Percentiles rank a stretch among this genome's conserved stretches.
Evolutionary conservation across 2,329 filamentous ascomycete genomes (phyloP).

Genomic region (Diaporthe sp.): DNA sequence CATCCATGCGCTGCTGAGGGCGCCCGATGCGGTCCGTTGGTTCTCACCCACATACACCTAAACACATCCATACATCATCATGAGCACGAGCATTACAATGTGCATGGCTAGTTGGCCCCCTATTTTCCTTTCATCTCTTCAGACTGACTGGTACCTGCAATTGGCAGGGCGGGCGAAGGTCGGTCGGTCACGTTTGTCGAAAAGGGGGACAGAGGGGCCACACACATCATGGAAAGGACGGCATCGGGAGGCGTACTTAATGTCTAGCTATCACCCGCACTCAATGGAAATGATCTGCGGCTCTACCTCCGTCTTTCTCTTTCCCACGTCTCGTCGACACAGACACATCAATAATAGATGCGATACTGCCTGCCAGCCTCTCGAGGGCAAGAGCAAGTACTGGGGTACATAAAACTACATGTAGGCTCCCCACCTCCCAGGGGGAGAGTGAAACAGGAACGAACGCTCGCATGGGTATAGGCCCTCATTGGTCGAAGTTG

Average conservation of each 20-base stretch:
- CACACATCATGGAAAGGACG: background rate
- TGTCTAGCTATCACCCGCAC: constrained; percentile 13
- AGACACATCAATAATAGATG: background rate
- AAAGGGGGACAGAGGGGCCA: background rate
- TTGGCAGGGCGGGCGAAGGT: background rate
- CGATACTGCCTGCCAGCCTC: background rate
- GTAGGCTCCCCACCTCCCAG: no score
- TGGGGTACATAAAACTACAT: background rate
- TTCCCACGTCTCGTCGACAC: background rate
- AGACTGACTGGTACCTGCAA: background rate
- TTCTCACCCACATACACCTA: background rate
- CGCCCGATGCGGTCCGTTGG: background rate
- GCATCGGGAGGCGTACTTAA: constrained; percentile 9
- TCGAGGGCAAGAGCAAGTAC: background rate
- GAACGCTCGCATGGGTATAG: background rate
- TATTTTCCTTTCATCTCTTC: background rate
- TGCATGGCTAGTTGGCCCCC: background rate
- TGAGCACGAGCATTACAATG: constrained; percentile 11
- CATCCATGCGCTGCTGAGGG: background rate
- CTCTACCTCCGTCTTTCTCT: background rate
- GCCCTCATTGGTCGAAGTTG: background rate
- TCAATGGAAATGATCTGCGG: constrained; percentile 12
- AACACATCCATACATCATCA: background rate
- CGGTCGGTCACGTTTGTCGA: background rate
- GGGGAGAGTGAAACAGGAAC: background rate